phyloP scores from a whole-genome alignment of 495 filamentous ascomycete species.

The Aspergillus nidulans region DNA sequence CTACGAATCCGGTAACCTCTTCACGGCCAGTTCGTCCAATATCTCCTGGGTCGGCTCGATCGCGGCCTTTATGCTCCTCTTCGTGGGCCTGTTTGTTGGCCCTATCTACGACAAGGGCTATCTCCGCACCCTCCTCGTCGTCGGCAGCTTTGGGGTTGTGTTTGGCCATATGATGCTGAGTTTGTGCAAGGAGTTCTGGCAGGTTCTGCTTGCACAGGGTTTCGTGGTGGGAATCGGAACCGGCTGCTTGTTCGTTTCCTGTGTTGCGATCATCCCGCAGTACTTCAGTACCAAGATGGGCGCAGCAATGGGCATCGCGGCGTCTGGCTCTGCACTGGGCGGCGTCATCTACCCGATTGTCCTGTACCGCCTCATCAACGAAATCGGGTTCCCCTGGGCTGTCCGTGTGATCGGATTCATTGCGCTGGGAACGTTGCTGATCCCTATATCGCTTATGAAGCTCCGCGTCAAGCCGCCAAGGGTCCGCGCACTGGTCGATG shows the following conservation, averaged over 20 bases:
- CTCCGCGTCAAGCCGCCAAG: constrained; percentile 13
- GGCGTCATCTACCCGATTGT: constrained; percentile 50
- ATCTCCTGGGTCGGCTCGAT: constrained; percentile 47
- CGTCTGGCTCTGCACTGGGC: constrained; percentile 38
- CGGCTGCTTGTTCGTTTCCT: constrained; percentile 34
- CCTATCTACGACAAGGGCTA: constrained; percentile 42
- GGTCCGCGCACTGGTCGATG: constrained; percentile 21
- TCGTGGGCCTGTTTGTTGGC: constrained; percentile 31
- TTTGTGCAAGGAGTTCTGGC: constrained; percentile 33
- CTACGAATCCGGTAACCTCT: constrained; percentile 27
- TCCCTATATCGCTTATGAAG: constrained; percentile 33
- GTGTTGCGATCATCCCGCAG: constrained; percentile 31
- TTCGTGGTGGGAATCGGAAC: constrained; percentile 34
- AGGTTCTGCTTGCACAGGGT: constrained; percentile 36
- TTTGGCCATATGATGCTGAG: constrained; percentile 46
- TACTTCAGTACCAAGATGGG: constrained; percentile 36
- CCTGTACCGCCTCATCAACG: constrained; percentile 37
- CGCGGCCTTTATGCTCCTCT: constrained; percentile 34
- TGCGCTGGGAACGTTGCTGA: constrained; percentile 31
- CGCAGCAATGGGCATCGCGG: constrained; percentile 41
- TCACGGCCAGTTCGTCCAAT: constrained; percentile 14
- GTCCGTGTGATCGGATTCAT: constrained; percentile 48
- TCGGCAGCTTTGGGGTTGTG: constrained; percentile 27
- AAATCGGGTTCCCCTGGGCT: constrained; percentile 51
- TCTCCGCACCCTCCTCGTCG: constrained; percentile 20